These are phyloP conservation scores for Gracilariopsis chorda DNA, from an alignment of 23 red algal genomes.

Conservation along the genomic window DNA sequence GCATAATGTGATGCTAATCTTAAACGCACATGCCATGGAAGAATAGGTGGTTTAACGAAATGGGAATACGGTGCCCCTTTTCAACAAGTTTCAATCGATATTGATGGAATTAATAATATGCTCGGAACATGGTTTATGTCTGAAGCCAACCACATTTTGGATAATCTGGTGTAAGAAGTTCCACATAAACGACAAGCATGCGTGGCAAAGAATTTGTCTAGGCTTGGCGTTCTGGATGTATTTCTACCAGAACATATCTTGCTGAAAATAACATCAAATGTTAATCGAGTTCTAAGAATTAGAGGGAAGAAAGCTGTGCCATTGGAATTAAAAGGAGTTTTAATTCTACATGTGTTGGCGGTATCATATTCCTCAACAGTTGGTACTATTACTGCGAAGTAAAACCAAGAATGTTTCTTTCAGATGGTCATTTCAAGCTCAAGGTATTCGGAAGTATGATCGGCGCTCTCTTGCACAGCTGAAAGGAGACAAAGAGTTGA, in stretches of 20 bases:
- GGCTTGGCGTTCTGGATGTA: background rate
- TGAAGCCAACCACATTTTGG: background rate
- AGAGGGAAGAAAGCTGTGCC: background rate
- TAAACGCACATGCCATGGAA: too few relatives aligned
- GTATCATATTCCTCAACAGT: background rate
- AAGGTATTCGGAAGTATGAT: slow-evolving; percentile 2
- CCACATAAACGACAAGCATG: background rate
- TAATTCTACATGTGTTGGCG: slow-evolving; percentile 2
- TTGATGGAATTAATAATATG: background rate
- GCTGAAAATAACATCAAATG: background rate
- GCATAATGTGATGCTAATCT: too few relatives aligned
- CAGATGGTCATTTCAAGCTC: background rate
- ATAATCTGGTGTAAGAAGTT: background rate
- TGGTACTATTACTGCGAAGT: background rate
- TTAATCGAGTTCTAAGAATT: background rate
- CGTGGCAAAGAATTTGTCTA: background rate
- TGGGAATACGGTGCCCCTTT: background rate
- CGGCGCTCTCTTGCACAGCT: background rate
- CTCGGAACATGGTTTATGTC: background rate
- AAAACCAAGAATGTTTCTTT: background rate
- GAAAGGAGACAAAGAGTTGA: background rate
- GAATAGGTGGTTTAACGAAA: background rate
- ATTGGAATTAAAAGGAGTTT: background rate
- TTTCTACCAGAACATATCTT: slow-evolving; percentile 16
- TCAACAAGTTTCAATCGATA: background rate